Evolutionary conservation across 345 rosid species (phyloP).

Genomic region (Eucalyptus marginata): DNA sequence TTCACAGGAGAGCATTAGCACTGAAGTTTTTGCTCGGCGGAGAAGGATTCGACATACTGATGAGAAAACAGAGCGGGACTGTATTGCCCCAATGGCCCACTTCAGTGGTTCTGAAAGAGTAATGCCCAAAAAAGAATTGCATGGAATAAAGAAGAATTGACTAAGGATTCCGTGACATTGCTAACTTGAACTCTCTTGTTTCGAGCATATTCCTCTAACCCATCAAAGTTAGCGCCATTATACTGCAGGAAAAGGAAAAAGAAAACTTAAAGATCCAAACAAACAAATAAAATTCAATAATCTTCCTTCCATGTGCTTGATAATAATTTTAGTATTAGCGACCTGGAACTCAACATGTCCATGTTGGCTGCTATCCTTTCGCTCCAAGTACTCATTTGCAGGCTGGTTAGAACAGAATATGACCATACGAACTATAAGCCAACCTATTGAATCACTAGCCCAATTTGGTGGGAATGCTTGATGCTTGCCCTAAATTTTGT

Average conservation of each 20-base stretch:
- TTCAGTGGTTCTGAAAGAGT: background rate
- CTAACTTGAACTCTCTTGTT: constrained; percentile 83
- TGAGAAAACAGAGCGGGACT: background rate
- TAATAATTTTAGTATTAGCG: background rate
- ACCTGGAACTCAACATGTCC: background rate
- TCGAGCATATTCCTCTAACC: constrained; percentile 61
- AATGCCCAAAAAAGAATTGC: background rate
- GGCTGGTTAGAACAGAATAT: background rate
- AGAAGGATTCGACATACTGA: no score
- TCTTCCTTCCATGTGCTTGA: background rate
- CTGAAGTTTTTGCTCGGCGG: background rate
- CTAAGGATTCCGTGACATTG: background rate
- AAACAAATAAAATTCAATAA: background rate
- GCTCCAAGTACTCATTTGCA: background rate
- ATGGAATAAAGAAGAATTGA: background rate
- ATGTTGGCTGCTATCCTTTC: background rate
- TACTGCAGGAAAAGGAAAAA: constrained; percentile 23
- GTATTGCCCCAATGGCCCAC: background rate
- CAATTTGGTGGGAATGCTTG: background rate
- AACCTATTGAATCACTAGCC: background rate
- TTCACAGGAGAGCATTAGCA: background rate
- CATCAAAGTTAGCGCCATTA: constrained; percentile 37
- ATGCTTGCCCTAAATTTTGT: background rate
- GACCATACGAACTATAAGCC: background rate
- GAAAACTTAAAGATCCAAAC: background rate